phyloP scores from a whole-genome alignment of 2,329 filamentous ascomycete genomes.

The Clarireedia paspali region DNA sequence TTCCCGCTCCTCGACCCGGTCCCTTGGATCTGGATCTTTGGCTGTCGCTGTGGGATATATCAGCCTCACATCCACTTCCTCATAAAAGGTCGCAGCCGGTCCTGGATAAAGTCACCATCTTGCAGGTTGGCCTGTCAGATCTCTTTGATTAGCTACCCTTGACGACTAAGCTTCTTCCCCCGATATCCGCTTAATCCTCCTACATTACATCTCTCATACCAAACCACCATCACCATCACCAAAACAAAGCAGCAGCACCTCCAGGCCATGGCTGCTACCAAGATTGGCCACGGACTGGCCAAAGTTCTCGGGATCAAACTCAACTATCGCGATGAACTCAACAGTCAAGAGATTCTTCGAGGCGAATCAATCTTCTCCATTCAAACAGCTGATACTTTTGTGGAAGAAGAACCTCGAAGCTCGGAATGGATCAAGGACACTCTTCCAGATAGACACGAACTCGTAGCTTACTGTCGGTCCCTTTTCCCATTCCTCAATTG shows the following conservation, averaged over 20 bases:
- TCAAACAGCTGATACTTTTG: constrained; percentile 66
- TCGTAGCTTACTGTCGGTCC: constrained; percentile 54
- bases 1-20: neutral
- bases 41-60: neutral
- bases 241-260: neutral
- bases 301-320: constrained; percentile 79
- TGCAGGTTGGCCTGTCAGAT: constrained; percentile 6
- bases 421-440: constrained; percentile 63
- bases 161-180: neutral
- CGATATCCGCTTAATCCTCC: neutral
- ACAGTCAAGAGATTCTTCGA: constrained; percentile 51
- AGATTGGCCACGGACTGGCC: constrained; percentile 65
- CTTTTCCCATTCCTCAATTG: constrained; percentile 87
- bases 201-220: neutral
- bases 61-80: constrained; percentile 2
- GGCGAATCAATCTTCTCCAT: constrained; percentile 75
- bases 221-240: neutral
- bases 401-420: constrained; percentile 73
- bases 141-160: neutral
- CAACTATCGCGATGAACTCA: constrained; percentile 53
- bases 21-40: neutral
- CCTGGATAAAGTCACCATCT: constrained; percentile 5
- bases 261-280: constrained; percentile 31
- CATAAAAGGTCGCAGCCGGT: neutral
- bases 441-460: constrained; percentile 48